Base-by-base conservation (phyloP, 768 basidiomycete genomes). In the Trametes coccinea region DNA sequence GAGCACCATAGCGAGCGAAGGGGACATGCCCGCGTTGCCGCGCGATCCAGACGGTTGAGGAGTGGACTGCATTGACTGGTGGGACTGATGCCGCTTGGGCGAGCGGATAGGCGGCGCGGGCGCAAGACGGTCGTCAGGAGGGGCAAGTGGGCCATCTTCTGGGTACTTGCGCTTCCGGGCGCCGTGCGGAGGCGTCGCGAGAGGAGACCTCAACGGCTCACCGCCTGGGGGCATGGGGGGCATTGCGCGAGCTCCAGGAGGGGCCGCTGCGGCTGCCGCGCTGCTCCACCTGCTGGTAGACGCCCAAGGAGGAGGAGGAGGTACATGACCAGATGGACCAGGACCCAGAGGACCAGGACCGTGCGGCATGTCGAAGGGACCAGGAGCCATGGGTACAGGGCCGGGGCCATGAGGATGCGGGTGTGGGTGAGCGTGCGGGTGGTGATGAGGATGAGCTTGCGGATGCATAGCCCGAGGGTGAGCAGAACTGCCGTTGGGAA, bases 1-100 rank as follows among this genome's bases (percentile, higher is more conserved):
- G 46, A 86, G 79, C 67, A 87, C 82, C 78, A 85, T 82, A 16
- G 85, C 85, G 43, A 87, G 69, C 16, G 85, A 87, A 6, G 86
- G 86, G 2, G 85, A 86, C 31, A 87, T 75, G 10, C 72, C 72
- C 55, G 66, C 66, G 34, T 59, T 65, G 75, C 54, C 71, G 75
- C 57, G 76, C 72, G 51, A 73, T 16, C 50, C 14, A 16, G 62
- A 49, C 4, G 65, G 67, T 50, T 71, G 69, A 3, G 69, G 62
- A 29, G 59, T 67, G 14, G 65, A 53, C 34, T 63, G 67, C 13
- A 59, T 56, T n/a, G 67, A 62, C 30, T 68, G 73, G 51, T 62
- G 63, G 17, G 67, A 62, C 30, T 68, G 73, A 48, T 62, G 63
- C 29, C 71, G 69, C 41, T 72, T 70, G 17, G 71, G 69, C 13